phyloP scores from a whole-genome alignment of 2,329 filamentous ascomycete genomes.

The Fusarium camptoceras region DNA sequence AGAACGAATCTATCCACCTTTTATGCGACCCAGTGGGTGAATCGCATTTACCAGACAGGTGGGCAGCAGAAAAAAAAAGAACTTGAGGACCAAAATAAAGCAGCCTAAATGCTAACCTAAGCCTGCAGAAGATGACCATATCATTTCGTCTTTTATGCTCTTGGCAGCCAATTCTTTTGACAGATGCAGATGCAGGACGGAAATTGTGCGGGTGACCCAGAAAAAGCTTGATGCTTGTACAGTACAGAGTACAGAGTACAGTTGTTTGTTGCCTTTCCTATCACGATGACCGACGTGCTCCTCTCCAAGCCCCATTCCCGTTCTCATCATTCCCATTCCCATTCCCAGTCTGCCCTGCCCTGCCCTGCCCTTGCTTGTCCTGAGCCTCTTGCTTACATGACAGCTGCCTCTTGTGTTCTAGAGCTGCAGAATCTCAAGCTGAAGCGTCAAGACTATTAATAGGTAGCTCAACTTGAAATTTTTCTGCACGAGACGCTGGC shows the following conservation, averaged over 20 bases:
- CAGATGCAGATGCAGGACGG: constrained; percentile 9
- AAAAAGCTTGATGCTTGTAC: constrained; percentile 22
- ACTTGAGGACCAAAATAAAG: background rate
- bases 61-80: background rate
- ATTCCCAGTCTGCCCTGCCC: background rate
- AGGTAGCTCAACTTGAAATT: constrained; percentile 16
- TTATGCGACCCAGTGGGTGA: constrained; percentile 40
- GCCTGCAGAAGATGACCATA: background rate
- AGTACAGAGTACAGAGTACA: too few relatives aligned
- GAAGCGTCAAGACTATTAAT: constrained; percentile 7
- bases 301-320: constrained; percentile 7
- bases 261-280: constrained; percentile 13
- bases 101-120: background rate
- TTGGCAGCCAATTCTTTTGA: background rate
- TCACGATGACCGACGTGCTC: constrained; percentile 25
- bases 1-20: constrained; percentile 29
- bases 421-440: constrained; percentile 6
- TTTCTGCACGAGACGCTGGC: background rate
- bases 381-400: constrained; percentile 20
- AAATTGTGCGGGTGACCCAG: constrained; percentile 16
- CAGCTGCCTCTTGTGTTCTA: constrained; percentile 30
- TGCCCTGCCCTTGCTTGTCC: constrained; percentile 1
- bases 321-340: background rate
- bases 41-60: constrained; percentile 19
- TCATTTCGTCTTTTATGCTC: background rate